These are phyloP conservation scores for Kappamyces sp. DNA, from an alignment of 192 early-diverging fungal genomes.

Conservation along the genomic window DNA sequence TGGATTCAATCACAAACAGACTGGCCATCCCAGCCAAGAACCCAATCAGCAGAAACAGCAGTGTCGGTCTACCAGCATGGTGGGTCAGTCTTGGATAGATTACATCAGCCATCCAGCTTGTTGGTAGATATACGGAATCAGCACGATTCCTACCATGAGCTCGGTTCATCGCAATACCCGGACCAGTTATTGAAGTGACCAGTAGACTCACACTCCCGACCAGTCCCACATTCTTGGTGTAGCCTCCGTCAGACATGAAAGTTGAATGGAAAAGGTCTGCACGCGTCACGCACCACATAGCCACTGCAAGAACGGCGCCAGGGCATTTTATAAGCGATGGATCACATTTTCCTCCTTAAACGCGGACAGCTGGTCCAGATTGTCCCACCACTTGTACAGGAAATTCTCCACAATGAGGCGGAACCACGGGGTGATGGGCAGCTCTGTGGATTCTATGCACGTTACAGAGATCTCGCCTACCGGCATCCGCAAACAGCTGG, in stretches of 20 bases:
- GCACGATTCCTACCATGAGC: conserved; percentile 27
- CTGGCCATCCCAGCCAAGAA: conserved; percentile 55
- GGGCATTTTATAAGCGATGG: conserved; percentile 43
- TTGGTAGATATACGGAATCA: conserved; percentile 53
- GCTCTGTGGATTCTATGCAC: conserved; percentile 37
- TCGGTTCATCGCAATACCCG: conserved; percentile 28
- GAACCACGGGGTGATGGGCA: conserved; percentile 94
- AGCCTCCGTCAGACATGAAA: conserved; percentile 16
- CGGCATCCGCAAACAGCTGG: conserved; percentile 59
- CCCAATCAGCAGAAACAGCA: conserved; percentile 51
- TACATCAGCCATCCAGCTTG: conserved; percentile 47
- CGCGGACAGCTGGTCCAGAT: conserved; percentile 61
- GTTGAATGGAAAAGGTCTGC: neutral
- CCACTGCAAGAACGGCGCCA: neutral
- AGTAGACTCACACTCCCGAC: conserved; percentile 40
- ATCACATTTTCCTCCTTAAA: conserved; percentile 62
- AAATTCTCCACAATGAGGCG: conserved; percentile 85
- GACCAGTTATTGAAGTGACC: conserved; percentile 40
- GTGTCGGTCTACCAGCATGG: conserved; percentile 50
- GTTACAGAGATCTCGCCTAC: conserved; percentile 41
- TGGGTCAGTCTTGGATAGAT: conserved; percentile 14
- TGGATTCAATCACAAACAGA: conserved; percentile 64
- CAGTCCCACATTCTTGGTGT: conserved; percentile 39
- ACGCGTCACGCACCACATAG: no score
- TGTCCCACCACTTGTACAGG: conserved; percentile 94